Evolutionary conservation across 2,329 filamentous ascomycete genomes (phyloP).

Genomic region (Berkeleyomyces rouxiae): DNA sequence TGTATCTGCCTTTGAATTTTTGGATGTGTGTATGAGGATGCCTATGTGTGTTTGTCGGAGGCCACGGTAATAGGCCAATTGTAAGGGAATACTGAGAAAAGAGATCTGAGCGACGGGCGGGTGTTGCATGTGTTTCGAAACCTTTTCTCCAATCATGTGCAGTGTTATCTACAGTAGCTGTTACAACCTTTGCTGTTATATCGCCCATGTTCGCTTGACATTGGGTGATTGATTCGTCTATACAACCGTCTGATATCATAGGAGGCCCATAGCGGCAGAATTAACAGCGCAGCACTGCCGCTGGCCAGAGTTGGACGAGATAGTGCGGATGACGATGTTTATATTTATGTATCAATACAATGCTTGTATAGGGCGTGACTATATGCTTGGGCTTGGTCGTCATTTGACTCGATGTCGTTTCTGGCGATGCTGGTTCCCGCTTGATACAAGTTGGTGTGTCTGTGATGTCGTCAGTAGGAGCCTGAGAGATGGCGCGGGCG

Average conservation of each 20-base stretch:
- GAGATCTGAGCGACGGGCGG: not conserved
- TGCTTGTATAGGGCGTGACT: not conserved
- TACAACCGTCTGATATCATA: not conserved
- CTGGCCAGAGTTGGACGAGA: not conserved
- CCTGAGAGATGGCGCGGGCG: no score
- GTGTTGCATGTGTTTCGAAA: not conserved
- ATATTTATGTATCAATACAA: no score
- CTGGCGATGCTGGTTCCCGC: not conserved
- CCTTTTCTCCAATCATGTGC: not conserved
- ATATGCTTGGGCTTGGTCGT: not conserved
- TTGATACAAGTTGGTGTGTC: not conserved
- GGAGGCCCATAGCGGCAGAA: not conserved
- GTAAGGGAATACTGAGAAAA: not conserved
- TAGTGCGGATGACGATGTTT: no score
- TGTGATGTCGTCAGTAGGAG: no score
- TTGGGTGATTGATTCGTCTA: not conserved
- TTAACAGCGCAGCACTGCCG: not conserved
- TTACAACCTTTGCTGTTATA: not conserved
- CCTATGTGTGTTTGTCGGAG: not conserved
- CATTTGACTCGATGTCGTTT: not conserved
- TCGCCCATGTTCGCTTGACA: not conserved
- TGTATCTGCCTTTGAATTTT: not conserved
- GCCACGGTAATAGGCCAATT: not conserved
- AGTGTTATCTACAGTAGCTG: not conserved
- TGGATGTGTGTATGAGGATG: no score